phyloP scores from a whole-genome alignment of 495 filamentous ascomycete species.

The Hypoxylon trugodes region DNA sequence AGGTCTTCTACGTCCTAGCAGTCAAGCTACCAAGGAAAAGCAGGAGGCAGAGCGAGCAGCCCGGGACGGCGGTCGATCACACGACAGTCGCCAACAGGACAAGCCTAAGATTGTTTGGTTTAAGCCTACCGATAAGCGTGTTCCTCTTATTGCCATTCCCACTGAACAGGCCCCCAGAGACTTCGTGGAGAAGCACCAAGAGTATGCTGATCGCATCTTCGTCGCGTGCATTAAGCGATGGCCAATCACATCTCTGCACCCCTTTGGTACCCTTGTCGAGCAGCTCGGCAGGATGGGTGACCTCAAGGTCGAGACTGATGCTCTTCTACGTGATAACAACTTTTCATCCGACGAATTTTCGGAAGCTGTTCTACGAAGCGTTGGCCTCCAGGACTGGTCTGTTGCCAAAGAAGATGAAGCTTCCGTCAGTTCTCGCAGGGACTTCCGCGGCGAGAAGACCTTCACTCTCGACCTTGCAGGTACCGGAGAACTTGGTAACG shows the following conservation, averaged over 20 bases:
- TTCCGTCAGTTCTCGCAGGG: constrained; percentile 76
- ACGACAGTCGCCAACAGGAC: constrained; percentile 83
- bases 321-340: constrained; percentile 96
- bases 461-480: constrained; percentile 92
- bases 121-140: constrained; percentile 98
- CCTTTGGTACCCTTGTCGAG: constrained; percentile 96
- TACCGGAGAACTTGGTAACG: constrained; percentile 85
- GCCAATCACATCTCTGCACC: constrained; percentile 99
- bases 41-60: constrained; percentile 95
- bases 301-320: constrained; percentile 95
- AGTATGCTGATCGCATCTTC: constrained; percentile 96
- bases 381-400: constrained; percentile 91
- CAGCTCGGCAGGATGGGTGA: constrained; percentile 98
- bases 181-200: constrained; percentile 98
- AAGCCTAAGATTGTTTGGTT: constrained; percentile 99
- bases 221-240: constrained; percentile 99
- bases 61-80: constrained; percentile 84
- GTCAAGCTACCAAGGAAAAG: constrained; percentile 99
- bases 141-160: constrained; percentile 96
- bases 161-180: constrained; percentile 97
- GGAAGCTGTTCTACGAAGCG: constrained; percentile 91
- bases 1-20: constrained; percentile 92
- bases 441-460: constrained; percentile 88
- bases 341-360: constrained; percentile 98
- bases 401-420: constrained; percentile 82